Evolutionary conservation across 2,329 filamentous ascomycete genomes (phyloP), one percentile per base, ranked within the genome.

Genomic region (Nothomitra cinnamomea): DNA sequence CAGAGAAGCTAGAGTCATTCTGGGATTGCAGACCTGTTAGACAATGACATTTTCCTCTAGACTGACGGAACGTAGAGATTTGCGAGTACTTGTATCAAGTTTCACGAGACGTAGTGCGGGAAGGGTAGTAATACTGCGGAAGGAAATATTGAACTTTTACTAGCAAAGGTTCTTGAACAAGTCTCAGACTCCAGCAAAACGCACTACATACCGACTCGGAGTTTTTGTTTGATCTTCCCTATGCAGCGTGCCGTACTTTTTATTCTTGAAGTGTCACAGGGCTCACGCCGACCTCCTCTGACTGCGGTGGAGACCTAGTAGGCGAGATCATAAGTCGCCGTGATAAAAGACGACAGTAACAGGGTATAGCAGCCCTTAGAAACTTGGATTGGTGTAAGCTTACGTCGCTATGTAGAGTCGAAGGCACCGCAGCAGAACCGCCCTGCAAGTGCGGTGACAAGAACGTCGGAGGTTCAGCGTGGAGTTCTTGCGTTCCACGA

Each of bases 191-290:
- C 45, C 45, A 49, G 24, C 45, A 49, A 49, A 49, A 35, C 45
- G 24, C 28, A n/a, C 45, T 28, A 49, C 45, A 32, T 49, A 49
- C 45, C 25, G 45, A 24, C 25, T 49, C 45, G 19, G 45, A 49
- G 17, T 28, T 49, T 32, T 49, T 49, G 45, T 49, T 49, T 49
- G 45, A 49, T 49, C 25, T 35, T 28, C 45, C 45, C 19, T 49
- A 15, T 49, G 45, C 45, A 49, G 45, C 45, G 45, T 35, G 45
- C 45, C 45, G 45, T 35, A 17, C 24, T 19, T 28, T 49, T 24
- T 28, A 24, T 49, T n/a, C 32, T 49, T 35, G 25, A 19, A 17
- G 45, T 49, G 43, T 47, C 43, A 47, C 45, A 49, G 24, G 24
- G 25, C 24, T 49, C 45, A 49, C 25, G 32, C 45, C 6, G 25